Conservation (phyloP, 129 eudicot species). For the Tagetes erecta region DNA sequence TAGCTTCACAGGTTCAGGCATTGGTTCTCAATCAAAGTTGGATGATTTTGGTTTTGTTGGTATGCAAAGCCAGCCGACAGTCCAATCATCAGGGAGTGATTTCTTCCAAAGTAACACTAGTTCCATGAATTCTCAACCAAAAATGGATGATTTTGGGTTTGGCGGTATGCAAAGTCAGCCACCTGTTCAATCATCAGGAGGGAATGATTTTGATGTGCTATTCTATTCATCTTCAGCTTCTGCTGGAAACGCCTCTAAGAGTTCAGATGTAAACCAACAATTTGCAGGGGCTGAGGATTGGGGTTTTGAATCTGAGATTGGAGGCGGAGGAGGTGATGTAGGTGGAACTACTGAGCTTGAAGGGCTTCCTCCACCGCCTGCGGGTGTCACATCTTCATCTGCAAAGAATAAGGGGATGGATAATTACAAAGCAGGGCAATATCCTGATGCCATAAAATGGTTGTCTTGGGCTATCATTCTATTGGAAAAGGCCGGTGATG, state of each 20-base stretch:
- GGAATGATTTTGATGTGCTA: conserved; percentile 60
- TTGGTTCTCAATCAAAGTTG: conserved; percentile 25
- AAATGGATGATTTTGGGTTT: conserved; percentile 58
- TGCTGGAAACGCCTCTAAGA: conserved; percentile 37
- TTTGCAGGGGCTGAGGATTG: conserved; percentile 80
- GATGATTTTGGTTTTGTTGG: conserved; percentile 37
- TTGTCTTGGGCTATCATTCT: conserved; percentile 92
- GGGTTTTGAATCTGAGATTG: conserved; percentile 60
- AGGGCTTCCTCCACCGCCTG: conserved; percentile 97
- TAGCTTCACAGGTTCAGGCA: conserved; percentile 21
- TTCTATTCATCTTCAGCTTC: conserved; percentile 51
- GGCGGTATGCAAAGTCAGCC: conserved; percentile 43
- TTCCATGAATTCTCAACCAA: conserved; percentile 33
- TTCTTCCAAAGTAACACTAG: no score
- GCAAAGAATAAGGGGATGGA: conserved; percentile 95
- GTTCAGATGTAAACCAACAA: conserved; percentile 46
- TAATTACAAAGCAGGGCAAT: conserved; percentile 89
- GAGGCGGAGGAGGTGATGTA: conserved; percentile 64
- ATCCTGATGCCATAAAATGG: conserved; percentile 98
- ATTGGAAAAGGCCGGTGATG: conserved; percentile 67
- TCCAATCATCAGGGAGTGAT: conserved; percentile 29
- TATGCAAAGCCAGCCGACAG: conserved; percentile 36
- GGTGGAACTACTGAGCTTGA: conserved; percentile 90
- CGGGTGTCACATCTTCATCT: conserved; percentile 67
- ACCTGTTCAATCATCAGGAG: conserved; percentile 50